These are phyloP conservation scores for Trypanosoma mega DNA, from an alignment of 208 protist species.

Conservation along the genomic window DNA sequence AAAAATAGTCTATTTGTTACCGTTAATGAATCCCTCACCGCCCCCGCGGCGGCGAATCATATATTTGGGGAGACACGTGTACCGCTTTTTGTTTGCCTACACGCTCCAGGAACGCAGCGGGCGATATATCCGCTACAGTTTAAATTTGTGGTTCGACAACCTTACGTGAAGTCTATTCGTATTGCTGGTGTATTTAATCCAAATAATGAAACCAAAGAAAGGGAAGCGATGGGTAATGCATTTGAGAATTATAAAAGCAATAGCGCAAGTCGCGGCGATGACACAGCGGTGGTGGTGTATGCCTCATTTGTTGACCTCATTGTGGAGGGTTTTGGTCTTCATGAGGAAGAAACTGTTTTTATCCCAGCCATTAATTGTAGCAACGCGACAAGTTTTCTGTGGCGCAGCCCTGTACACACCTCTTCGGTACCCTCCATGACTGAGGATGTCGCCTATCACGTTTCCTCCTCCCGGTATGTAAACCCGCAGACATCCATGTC, in stretches of 20 bases:
- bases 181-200: background rate
- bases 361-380: constrained; percentile 66
- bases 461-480: constrained; percentile 39
- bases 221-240: constrained; percentile 1
- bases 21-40: constrained; percentile 36
- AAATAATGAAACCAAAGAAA: background rate
- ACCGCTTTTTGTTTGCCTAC: constrained; percentile 61
- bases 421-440: constrained; percentile 52
- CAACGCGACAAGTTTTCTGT: constrained; percentile 67
- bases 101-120: constrained; percentile 50
- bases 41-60: constrained; percentile 27
- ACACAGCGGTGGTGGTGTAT: constrained; percentile 46
- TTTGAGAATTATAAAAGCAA: background rate
- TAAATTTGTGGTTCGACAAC: constrained; percentile 51
- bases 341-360: constrained; percentile 42
- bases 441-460: constrained; percentile 13
- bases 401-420: constrained; percentile 44
- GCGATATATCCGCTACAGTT: constrained; percentile 52
- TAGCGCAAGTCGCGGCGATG: too few relatives aligned
- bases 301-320: constrained; percentile 57
- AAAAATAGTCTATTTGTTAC: constrained; percentile 33
- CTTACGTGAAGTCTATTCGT: constrained; percentile 36
- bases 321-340: constrained; percentile 67
- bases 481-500: constrained; percentile 53
- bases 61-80: constrained; percentile 33